A percentile compares a stretch with the other conserved stretches of the same genome.
Conservation (phyloP, 306 rosid species). For the Herpetospermum pedunculosum region DNA sequence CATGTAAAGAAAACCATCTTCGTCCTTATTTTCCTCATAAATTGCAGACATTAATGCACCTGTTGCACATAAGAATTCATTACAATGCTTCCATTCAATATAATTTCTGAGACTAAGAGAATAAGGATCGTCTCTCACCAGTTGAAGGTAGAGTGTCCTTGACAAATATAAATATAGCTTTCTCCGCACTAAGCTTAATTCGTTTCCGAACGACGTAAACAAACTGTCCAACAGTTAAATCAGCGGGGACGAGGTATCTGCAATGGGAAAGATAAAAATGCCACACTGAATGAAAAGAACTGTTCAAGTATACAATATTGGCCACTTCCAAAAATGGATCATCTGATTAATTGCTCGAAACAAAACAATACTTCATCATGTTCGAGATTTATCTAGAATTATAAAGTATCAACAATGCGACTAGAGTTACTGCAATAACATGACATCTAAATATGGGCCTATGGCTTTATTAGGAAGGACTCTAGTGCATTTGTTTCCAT, state of each 20-base stretch:
- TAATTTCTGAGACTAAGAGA: neutral
- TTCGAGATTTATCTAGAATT: neutral
- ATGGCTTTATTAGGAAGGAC: neutral
- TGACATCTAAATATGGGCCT: neutral
- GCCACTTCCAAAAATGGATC: neutral
- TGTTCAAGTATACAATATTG: neutral
- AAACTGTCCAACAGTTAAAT: conserved; percentile 75
- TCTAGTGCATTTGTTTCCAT: neutral
- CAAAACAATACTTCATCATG: neutral
- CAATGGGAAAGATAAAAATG: conserved; percentile 13
- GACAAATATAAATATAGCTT: conserved; percentile 76
- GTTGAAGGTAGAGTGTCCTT: conserved; percentile 50
- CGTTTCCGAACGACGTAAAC: conserved; percentile 82
- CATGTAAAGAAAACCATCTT: conserved; percentile 13
- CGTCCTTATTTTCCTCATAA: conserved; percentile 5
- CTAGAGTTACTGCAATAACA: neutral
- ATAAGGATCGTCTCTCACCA: neutral
- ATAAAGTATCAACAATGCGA: neutral
- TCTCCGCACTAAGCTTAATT: conserved; percentile 74
- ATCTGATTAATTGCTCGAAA: neutral
- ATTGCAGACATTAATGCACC: conserved; percentile 7
- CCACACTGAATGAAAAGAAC: neutral
- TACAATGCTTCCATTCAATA: neutral
- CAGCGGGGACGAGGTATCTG: conserved; percentile 94
- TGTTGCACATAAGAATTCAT: neutral